Evolutionary conservation across 2,329 filamentous ascomycete species (phyloP).

Genomic region (Aspergillus amoenus): DNA sequence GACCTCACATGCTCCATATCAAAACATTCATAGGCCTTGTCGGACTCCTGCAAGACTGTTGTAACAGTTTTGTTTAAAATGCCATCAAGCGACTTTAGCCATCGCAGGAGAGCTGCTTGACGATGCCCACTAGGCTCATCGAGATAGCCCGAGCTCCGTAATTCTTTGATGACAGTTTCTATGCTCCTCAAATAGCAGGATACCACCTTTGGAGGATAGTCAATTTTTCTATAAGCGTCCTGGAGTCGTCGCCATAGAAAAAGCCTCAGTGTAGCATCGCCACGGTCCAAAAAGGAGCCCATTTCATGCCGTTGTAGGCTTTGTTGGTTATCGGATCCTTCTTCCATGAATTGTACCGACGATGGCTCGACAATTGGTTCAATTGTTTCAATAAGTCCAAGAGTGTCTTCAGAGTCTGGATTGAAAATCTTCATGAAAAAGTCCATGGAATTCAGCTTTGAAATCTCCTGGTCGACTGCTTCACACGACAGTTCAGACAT

Average conservation of each 20-base stretch:
- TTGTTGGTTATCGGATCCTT: slow-evolving; percentile 41
- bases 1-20: slow-evolving; percentile 74
- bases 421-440: slow-evolving; percentile 92
- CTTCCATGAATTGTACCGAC: slow-evolving; percentile 31
- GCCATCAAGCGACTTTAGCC: slow-evolving; percentile 76
- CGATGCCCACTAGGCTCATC: slow-evolving; percentile 62
- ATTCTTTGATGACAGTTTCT: slow-evolving; percentile 73
- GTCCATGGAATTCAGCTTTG: slow-evolving; percentile 90
- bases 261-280: slow-evolving; percentile 77
- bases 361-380: slow-evolving; percentile 83
- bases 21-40: slow-evolving; percentile 73
- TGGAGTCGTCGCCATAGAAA: slow-evolving; percentile 90
- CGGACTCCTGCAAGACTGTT: slow-evolving; percentile 64
- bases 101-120: slow-evolving; percentile 69
- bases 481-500: slow-evolving; percentile 82
- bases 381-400: slow-evolving; percentile 83
- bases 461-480: slow-evolving; percentile 88
- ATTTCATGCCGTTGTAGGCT: slow-evolving; percentile 66
- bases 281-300: slow-evolving; percentile 78
- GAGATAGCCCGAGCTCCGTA: slow-evolving; percentile 59
- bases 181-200: slow-evolving; percentile 85
- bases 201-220: slow-evolving; percentile 82
- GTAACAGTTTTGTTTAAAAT: slow-evolving; percentile 70
- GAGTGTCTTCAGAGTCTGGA: slow-evolving; percentile 75
- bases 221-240: slow-evolving; percentile 81